Conservation (phyloP, 2,329 filamentous ascomycete genomes). For the Penicillium glabrum region DNA sequence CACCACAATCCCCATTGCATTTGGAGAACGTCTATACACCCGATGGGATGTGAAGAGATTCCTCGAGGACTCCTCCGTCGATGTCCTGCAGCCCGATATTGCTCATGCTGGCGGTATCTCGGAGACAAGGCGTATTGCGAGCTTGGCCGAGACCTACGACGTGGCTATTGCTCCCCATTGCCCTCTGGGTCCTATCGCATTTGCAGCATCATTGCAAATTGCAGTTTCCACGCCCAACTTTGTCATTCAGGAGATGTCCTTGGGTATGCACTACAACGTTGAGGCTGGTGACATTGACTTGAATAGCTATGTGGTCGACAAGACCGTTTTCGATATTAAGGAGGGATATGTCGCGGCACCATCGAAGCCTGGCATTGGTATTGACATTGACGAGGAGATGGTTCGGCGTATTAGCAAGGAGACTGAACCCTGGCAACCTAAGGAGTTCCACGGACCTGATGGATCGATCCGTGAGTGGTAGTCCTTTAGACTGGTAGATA, state of each 20-base stretch:
- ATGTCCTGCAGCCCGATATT: slow-evolving; percentile 73
- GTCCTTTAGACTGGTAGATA: background rate
- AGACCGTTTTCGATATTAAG: slow-evolving; percentile 64
- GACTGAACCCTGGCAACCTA: slow-evolving; percentile 64
- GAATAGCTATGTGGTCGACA: slow-evolving; percentile 65
- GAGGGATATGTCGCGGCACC: slow-evolving; percentile 65
- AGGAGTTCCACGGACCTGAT: slow-evolving; percentile 67
- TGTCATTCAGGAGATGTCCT: slow-evolving; percentile 74
- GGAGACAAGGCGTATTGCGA: slow-evolving; percentile 67
- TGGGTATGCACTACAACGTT: slow-evolving; percentile 76
- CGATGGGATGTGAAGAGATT: slow-evolving; percentile 74
- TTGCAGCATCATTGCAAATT: slow-evolving; percentile 70
- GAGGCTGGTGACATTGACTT: slow-evolving; percentile 63
- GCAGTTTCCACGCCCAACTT: slow-evolving; percentile 65
- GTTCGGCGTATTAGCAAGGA: slow-evolving; percentile 60
- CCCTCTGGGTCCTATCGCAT: slow-evolving; percentile 69
- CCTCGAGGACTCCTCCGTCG: slow-evolving; percentile 66
- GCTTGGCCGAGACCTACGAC: slow-evolving; percentile 72
- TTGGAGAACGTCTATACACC: slow-evolving; percentile 70
- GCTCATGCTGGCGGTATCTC: slow-evolving; percentile 71
- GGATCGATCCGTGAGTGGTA: slow-evolving; percentile 70
- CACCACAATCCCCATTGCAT: slow-evolving; percentile 72
- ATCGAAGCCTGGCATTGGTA: slow-evolving; percentile 63
- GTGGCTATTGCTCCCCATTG: slow-evolving; percentile 73
- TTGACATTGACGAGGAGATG: slow-evolving; percentile 70